These are phyloP conservation scores for Solanum bukasovii DNA, from an alignment of 257 asterid genomes.

Conservation along the genomic window DNA sequence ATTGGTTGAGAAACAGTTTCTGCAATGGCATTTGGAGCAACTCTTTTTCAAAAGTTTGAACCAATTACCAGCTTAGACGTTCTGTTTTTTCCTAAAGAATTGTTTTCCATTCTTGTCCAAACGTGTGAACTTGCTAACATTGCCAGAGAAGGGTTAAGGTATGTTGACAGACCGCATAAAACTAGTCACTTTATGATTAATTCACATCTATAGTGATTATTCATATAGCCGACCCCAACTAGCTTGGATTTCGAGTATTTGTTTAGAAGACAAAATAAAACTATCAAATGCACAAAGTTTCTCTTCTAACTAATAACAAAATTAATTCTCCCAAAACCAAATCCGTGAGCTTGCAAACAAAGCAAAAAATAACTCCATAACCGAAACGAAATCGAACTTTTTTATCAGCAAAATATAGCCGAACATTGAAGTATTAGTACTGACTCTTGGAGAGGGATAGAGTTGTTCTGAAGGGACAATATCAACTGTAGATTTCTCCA, in stretches of 20 bases:
- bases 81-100: not conserved
- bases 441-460: constrained; percentile 30
- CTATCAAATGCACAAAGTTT: not conserved
- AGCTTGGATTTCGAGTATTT: not conserved
- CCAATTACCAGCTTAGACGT: not conserved
- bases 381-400: not conserved
- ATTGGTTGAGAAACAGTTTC: not conserved
- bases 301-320: not conserved
- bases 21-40: not conserved
- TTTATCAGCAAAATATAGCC: not conserved
- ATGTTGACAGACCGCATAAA: not conserved
- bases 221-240: not conserved
- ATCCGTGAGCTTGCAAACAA: not conserved
- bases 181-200: not conserved
- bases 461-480: constrained; percentile 44
- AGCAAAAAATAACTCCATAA: not conserved
- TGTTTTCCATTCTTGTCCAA: not conserved
- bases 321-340: not conserved
- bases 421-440: not conserved
- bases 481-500: constrained; percentile 68
- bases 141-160: not conserved
- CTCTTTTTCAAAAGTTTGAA: not conserved
- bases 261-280: not conserved
- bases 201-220: not conserved
- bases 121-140: not conserved